Evolutionary conservation across 768 basidiomycete species (phyloP), one percentile per base, ranked within the genome.

Genomic region (Kwoniella dejecticola): DNA sequence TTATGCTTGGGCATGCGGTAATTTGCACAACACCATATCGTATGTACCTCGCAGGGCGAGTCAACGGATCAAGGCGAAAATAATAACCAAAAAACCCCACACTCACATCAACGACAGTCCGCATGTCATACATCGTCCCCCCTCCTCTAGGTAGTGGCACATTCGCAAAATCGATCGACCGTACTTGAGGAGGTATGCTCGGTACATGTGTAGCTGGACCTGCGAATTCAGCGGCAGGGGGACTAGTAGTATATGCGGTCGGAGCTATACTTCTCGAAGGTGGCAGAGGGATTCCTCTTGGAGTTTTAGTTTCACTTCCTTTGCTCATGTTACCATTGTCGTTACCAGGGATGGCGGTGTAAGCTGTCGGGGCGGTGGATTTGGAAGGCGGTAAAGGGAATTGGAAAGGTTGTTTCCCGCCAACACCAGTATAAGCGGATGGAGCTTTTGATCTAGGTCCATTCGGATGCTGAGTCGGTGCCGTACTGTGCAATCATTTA

Each of bases 101-200:
- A 60, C 58, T 60, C 7, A 60, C 58, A 36, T 33, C 42, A 5
- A 60, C 50, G 6, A 23, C 27, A 26, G 49, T 63, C 31, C 33
- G 44, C 8, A 45, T 19, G 38, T 55, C 62, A 42, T 52, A 57
- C 6, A 47, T 52, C 6, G 62, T 63, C 4, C 45, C 49, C 4
- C 56, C 36, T 15, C 53, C 42, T 27, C 26, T 12, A n/a, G 62
- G 62, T 21, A 63, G 36, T 17, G 62, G 62, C 17, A 52, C 42
- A 30, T 38, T 52, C 6, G 62, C 62, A 33, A 53, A 57, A 47
- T 63, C 62, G 12, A 63, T 57, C 4, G 52, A 47, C 19, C 40
- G 36, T 33, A 63, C 61, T 21, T 56, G 38, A 24, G 61, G 54
- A n/a, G 19, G 27, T 21, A 44, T 17, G 21, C 26, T 27, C n/a